phyloP scores from a whole-genome alignment of 345 rosid species.

The sweet orange (Citrus sinensis) region DNA sequence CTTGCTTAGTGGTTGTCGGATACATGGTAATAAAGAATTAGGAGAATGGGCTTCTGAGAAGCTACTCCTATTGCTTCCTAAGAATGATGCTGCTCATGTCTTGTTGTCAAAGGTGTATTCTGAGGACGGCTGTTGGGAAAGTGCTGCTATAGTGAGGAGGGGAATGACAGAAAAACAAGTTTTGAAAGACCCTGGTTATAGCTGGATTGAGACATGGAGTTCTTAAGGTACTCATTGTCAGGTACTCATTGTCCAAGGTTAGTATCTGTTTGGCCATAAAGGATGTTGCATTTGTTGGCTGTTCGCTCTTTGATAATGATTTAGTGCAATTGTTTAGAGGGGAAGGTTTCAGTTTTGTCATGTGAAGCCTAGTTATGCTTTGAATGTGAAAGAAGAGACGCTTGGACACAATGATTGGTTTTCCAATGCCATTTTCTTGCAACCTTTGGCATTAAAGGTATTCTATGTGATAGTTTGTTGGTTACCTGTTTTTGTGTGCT shows the following conservation, averaged over 20 bases:
- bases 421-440: background rate
- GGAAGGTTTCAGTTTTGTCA: background rate
- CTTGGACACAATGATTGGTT: background rate
- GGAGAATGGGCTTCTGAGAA: constrained; percentile 40
- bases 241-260: background rate
- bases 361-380: background rate
- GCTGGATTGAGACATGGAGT: constrained; percentile 26
- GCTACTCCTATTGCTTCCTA: constrained; percentile 29
- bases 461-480: background rate
- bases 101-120: constrained; percentile 34
- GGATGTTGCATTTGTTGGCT: background rate
- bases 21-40: constrained; percentile 31
- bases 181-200: constrained; percentile 27
- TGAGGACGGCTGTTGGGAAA: constrained; percentile 38
- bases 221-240: background rate
- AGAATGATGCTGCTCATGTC: constrained; percentile 28
- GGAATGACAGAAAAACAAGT: constrained; percentile 14
- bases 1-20: constrained; percentile 42
- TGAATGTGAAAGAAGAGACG: background rate
- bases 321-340: background rate
- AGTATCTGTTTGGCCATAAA: background rate
- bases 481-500: background rate
- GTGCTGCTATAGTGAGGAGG: constrained; percentile 23
- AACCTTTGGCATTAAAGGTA: background rate
- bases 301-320: background rate